Conservation (phyloP, 2,329 filamentous ascomycete genomes). For the Apiospora pterosperma region DNA sequence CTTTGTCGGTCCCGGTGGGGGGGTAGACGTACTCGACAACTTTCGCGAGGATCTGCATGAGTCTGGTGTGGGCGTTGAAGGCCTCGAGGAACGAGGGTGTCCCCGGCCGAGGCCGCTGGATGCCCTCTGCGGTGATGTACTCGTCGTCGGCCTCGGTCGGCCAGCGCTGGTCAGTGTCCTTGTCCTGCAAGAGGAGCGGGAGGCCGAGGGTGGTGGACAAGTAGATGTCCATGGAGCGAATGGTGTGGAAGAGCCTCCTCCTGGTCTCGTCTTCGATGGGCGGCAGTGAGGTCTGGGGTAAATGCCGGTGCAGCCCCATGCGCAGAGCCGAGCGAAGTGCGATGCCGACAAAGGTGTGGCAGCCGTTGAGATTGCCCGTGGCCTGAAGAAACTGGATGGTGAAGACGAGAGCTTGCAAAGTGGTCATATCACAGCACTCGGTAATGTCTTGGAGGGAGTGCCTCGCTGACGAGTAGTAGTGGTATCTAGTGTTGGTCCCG, state of each 20-base stretch:
- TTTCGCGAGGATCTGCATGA: constrained; percentile 58
- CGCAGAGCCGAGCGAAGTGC: constrained; percentile 67
- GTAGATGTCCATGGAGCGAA: constrained; percentile 65
- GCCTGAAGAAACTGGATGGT: constrained; percentile 75
- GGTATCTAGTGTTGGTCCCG: constrained; percentile 46
- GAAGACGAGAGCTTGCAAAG: constrained; percentile 69
- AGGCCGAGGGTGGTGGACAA: constrained; percentile 62
- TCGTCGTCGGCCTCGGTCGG: constrained; percentile 62
- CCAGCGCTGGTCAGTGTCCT: constrained; percentile 61
- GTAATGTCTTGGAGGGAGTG: constrained; percentile 59
- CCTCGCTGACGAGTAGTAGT: constrained; percentile 67
- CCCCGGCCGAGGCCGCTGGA: constrained; percentile 48
- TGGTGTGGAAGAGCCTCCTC: constrained; percentile 60
- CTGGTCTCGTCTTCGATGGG: constrained; percentile 58
- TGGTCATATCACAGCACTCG: constrained; percentile 66
- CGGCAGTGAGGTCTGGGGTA: constrained; percentile 58
- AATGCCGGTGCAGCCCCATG: constrained; percentile 69
- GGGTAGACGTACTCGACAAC: constrained; percentile 62
- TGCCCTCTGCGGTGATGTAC: constrained; percentile 54
- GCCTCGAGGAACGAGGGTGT: constrained; percentile 55
- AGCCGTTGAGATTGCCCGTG: constrained; percentile 70
- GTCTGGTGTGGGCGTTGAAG: constrained; percentile 57
- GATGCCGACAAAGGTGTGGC: constrained; percentile 74
- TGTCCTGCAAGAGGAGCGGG: constrained; percentile 53
- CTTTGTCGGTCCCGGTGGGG: constrained; percentile 46